Base-by-base conservation (phyloP, 208 protist species). In the Histomonas meleagridis region DNA sequence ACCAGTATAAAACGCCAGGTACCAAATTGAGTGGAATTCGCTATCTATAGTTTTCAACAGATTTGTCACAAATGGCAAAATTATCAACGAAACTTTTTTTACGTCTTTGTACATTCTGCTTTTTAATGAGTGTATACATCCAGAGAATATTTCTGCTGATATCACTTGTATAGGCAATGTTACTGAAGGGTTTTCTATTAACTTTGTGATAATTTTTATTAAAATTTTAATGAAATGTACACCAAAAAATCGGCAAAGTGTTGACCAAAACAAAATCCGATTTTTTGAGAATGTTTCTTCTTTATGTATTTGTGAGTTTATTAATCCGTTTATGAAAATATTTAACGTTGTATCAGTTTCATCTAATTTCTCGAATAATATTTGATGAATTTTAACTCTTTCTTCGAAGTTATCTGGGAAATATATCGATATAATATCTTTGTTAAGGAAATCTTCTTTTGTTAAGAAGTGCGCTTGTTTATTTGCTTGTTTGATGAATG, bases 241-340 rank as follows among this genome's bases (percentile, higher is more conserved):
- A 12, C 76, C 76, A 28, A 86, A 26, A n/a, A 86, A 86, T 38
- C 76, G 0, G 46, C 76, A 86, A 14, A 86, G 55, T 16, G 76
- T 46, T 51, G 40, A 86, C 76, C 76, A 86, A 49, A 86, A 86
- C 46, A 35, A 28, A 28, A 86, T 46, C 32, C 76, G 0, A 51
- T 12, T 86, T 46, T 86, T 86, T 46, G 35, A 55, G 18, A 86
- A 86, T n/a, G 43, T 86, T 43, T 86, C 76, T 38, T 86, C 76
- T 86, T 86, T 86, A 48, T 86, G 76, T 26, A 86, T 55, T 86
- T 86, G 76, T 16, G n/a, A 18, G 18, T 86, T 46, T 26, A 86
- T n/a, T 0, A 86, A 38, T 26, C 16, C 10, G 32, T 12, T 32
- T 14, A 86, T 86, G 10, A 79, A 46, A 10, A n/a, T 23, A 18